Evolutionary conservation across 169 alveolate genomes (phyloP).

Genomic region (Cystoisospora suis): DNA sequence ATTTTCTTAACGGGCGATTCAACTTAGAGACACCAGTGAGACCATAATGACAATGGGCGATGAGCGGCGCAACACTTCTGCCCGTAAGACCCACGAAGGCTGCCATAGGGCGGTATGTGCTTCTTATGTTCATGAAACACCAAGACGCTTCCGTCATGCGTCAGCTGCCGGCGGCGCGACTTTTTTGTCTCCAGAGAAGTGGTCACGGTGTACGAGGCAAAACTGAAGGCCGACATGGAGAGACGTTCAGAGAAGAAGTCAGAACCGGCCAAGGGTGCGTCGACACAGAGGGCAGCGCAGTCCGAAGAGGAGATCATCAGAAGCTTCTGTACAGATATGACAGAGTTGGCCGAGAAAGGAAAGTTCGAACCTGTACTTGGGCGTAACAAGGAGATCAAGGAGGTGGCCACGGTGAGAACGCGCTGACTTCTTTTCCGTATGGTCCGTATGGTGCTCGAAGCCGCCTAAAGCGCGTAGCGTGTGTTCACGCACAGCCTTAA

Average conservation of each 20-base stretch:
- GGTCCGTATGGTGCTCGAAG: not conserved
- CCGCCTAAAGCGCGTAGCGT: not conserved
- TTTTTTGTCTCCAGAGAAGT: not conserved
- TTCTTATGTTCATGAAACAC: too few relatives aligned
- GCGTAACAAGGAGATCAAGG: conserved; percentile 17
- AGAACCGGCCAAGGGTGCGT: not conserved
- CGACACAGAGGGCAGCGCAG: not conserved
- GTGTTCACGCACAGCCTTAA: not conserved
- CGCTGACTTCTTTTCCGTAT: not conserved
- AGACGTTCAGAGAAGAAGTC: not conserved
- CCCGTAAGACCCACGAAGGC: too few relatives aligned
- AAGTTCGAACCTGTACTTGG: not conserved
- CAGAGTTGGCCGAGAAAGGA: conserved; percentile 7
- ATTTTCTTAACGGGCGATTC: too few relatives aligned
- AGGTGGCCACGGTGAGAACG: not conserved
- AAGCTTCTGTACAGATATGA: conserved; percentile 1
- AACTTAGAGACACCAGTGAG: too few relatives aligned
- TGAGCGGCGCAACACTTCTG: too few relatives aligned
- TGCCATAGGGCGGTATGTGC: too few relatives aligned
- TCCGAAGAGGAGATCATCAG: not conserved
- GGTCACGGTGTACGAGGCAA: not conserved
- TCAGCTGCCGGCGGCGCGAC: too few relatives aligned
- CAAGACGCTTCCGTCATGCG: too few relatives aligned
- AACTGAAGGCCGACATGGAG: not conserved
- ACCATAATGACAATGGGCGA: too few relatives aligned